A percentile compares a stretch with the other conserved stretches of the same genome.
phyloP scores from a whole-genome alignment of 306 rosid genomes.

The Medicago truncatula region DNA sequence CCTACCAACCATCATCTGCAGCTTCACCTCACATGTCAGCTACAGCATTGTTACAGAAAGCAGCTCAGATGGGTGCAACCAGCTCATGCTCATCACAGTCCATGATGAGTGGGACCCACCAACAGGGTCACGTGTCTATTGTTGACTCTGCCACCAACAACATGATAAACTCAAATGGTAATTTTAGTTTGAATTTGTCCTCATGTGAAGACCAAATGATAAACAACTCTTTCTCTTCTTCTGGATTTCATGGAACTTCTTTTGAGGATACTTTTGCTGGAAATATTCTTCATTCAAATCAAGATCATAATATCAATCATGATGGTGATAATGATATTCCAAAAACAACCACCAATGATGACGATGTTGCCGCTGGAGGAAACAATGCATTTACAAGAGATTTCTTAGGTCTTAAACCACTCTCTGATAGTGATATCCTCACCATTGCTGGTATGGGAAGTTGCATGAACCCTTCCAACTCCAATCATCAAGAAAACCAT shows the following conservation, averaged over 20 bases:
- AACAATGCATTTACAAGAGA: conserved; percentile 73
- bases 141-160: conserved; percentile 1
- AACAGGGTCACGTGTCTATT: conserved; percentile 59
- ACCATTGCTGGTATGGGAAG: conserved; percentile 70
- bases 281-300: conserved; percentile 40
- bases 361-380: conserved; percentile 37
- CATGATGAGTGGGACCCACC: conserved; percentile 49
- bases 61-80: conserved; percentile 89
- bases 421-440: conserved; percentile 75
- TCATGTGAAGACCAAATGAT: conserved; percentile 18
- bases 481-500: conserved; percentile 53
- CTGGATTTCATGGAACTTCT: conserved; percentile 41
- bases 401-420: conserved; percentile 79
- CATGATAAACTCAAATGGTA: neutral
- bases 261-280: conserved; percentile 66
- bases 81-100: conserved; percentile 26
- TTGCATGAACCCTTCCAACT: conserved; percentile 46
- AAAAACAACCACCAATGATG: neutral
- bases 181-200: conserved; percentile 41
- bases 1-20: conserved; percentile 48
- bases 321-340: neutral
- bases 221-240: conserved; percentile 51
- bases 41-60: conserved; percentile 95
- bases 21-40: conserved; percentile 86
- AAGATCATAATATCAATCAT: neutral